These are phyloP conservation scores for Penicillium pulvis DNA, from an alignment of 495 filamentous ascomycete species.

Conservation along the genomic window DNA sequence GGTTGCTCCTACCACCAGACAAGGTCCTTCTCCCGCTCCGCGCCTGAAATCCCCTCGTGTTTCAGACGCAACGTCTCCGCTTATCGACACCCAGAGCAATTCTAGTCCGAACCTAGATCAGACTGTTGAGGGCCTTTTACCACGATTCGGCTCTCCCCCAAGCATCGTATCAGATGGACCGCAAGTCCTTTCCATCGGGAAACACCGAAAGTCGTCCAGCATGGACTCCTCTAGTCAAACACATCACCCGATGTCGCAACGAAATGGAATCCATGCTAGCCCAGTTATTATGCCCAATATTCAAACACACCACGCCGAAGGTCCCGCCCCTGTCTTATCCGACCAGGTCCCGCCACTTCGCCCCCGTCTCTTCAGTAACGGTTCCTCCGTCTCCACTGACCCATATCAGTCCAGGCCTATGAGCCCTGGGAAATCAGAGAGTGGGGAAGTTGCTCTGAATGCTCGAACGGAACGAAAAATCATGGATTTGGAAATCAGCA, in stretches of 20 bases:
- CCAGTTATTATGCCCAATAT: constrained; percentile 33
- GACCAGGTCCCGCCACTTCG: constrained; percentile 38
- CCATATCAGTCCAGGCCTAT: constrained; percentile 35
- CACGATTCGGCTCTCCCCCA: constrained; percentile 25
- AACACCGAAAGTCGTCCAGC: constrained; percentile 45
- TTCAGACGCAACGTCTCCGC: constrained; percentile 28
- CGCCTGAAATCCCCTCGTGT: constrained; percentile 44
- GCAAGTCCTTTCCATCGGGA: constrained; percentile 17
- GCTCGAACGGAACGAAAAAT: constrained; percentile 93
- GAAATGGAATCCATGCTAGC: constrained; percentile 37
- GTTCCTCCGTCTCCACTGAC: constrained; percentile 36
- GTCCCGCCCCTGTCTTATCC: constrained; percentile 26
- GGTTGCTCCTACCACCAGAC: constrained; percentile 29
- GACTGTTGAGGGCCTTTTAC: constrained; percentile 19
- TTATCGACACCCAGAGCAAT: constrained; percentile 24
- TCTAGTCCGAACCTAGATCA: constrained; percentile 13
- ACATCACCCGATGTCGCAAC: constrained; percentile 19
- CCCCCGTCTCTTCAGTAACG: constrained; percentile 45
- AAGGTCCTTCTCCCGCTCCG: constrained; percentile 39
- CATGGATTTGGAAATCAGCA: constrained; percentile 96
- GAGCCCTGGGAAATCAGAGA: constrained; percentile 48
- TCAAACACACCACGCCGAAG: constrained; percentile 23
- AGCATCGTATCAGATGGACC: constrained; percentile 22
- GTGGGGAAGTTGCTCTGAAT: constrained; percentile 64
- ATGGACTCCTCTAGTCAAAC: constrained; percentile 31